Conservation (phyloP, 768 basidiomycete genomes). For the Tephrocybe sp. region DNA sequence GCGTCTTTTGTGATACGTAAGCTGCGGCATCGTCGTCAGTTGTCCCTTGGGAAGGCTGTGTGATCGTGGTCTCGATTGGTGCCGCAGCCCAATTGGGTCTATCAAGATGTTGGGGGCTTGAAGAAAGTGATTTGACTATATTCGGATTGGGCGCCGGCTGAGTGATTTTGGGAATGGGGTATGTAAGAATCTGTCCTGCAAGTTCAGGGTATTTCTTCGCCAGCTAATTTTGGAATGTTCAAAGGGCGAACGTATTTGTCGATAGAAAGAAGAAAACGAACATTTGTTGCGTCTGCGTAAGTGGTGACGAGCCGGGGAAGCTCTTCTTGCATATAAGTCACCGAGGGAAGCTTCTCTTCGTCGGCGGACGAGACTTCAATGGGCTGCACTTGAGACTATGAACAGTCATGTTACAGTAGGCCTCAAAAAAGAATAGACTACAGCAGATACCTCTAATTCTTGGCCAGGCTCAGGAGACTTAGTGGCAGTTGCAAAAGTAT, state of each 20-base stretch:
- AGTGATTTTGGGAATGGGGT: constrained; percentile 22
- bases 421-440: background rate
- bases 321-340: background rate
- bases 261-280: constrained; percentile 16
- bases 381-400: background rate
- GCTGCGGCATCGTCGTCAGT: background rate
- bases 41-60: background rate
- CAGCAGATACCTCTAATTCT: no score
- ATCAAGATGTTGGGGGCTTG: constrained; percentile 11
- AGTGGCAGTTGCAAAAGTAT: no score
- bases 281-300: constrained; percentile 40
- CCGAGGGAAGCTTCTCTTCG: background rate
- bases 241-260: background rate
- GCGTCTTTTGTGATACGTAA: background rate
- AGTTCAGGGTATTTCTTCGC: constrained; percentile 32
- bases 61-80: background rate
- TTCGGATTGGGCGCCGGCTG: background rate
- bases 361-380: background rate
- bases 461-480: no score
- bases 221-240: constrained; percentile 23
- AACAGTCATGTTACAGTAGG: background rate
- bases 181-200: constrained; percentile 29
- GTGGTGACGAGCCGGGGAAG: constrained; percentile 25
- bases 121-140: background rate
- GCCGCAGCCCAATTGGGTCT: constrained; percentile 17